phyloP scores from a whole-genome alignment of 306 rosid species.

The Prunus kanzakura region DNA sequence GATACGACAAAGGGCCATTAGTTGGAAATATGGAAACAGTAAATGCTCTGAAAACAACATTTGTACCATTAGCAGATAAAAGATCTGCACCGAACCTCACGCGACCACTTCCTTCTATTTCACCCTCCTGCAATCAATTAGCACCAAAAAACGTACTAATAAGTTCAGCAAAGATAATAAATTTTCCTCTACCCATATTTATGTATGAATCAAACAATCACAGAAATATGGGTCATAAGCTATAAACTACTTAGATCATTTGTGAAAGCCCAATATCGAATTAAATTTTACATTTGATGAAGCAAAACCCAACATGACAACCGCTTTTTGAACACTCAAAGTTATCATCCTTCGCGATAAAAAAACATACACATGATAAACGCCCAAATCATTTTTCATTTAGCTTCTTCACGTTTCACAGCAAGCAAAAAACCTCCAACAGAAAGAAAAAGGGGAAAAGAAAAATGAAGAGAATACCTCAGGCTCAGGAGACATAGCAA shows the following conservation, averaged over 20 bases:
- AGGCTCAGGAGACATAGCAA: conserved; percentile 90
- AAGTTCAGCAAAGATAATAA: not conserved
- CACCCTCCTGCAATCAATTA: conserved; percentile 65
- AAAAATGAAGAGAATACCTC: conserved; percentile 51
- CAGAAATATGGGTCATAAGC: not conserved
- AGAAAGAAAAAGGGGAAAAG: not conserved
- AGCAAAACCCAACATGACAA: not conserved
- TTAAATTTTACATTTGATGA: not conserved
- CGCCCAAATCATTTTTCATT: not conserved
- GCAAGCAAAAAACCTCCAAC: not conserved
- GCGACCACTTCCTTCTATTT: conserved; percentile 51
- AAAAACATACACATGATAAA: not conserved
- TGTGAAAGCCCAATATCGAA: not conserved
- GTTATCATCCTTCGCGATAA: not conserved
- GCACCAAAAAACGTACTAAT: not conserved
- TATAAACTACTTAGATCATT: not conserved
- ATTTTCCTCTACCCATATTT: too few relatives aligned
- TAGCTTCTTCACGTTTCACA: not conserved
- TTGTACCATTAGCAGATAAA: conserved; percentile 54
- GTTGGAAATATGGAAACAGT: not conserved
- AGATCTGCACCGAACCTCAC: conserved; percentile 47
- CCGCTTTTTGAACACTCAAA: not conserved
- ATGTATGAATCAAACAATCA: not conserved
- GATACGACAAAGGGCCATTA: conserved; percentile 2
- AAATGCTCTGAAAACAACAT: conserved; percentile 6